Percentiles rank a stretch among this genome's conserved stretches.
Conservation (phyloP, 805 yeast genomes). For the Blastobotrys parvus region DNA sequence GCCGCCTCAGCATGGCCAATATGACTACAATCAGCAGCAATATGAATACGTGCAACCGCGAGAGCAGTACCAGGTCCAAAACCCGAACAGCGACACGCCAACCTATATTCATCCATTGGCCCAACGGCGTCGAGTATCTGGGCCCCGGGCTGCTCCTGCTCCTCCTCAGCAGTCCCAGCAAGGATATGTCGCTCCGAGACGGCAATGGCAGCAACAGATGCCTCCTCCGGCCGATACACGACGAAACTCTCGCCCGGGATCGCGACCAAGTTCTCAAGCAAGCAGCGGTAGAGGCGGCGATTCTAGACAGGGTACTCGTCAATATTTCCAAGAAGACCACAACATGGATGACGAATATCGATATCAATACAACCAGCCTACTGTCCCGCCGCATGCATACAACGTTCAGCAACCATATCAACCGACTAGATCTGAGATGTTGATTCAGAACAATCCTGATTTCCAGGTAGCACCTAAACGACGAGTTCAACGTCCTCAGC, state of each 20-base stretch:
- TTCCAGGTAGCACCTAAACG: conserved; percentile 11
- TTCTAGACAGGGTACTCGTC: neutral
- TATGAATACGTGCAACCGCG: conserved; percentile 5
- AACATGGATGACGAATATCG: neutral
- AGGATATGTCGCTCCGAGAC: neutral
- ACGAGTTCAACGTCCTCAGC: conserved; percentile 1
- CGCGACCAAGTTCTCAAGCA: neutral
- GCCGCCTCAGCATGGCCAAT: neutral
- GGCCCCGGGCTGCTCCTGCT: neutral
- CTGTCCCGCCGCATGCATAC: conserved; percentile 7
- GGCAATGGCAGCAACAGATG: neutral
- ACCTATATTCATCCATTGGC: neutral
- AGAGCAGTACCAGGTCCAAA: conserved; percentile 4
- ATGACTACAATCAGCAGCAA: neutral
- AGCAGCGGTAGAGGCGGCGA: neutral
- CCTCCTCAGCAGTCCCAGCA: neutral
- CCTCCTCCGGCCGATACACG: neutral
- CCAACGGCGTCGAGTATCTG: neutral
- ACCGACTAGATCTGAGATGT: conserved; percentile 9
- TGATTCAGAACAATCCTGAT: conserved; percentile 18
- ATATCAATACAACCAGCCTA: neutral
- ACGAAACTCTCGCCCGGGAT: neutral
- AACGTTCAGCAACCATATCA: conserved; percentile 9
- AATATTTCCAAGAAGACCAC: neutral
- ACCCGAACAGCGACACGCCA: no score